Base-by-base conservation (phyloP, 2,329 filamentous ascomycete genomes). In the Colletotrichum noveboracense region DNA sequence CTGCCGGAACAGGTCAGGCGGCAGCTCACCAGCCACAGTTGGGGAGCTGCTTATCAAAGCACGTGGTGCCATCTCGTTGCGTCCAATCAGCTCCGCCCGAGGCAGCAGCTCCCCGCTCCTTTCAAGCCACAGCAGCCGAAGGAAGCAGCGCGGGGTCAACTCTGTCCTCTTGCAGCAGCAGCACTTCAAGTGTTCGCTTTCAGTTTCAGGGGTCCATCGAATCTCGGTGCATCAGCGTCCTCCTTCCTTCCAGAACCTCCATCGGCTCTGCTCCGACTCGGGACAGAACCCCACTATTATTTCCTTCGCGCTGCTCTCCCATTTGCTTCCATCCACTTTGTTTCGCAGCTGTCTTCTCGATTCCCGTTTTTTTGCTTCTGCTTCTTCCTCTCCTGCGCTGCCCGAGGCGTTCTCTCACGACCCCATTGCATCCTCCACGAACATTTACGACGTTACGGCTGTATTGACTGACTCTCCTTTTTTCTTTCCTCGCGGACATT, bases 381-480 rank as follows among this genome's bases (percentile, higher is more conserved):
- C 62, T 48, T 70, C 43, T 70, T 52, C 16, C 28, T 58, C 65
- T 24, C 62, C 70, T 71, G 68, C 70, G 52, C 55, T 55, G 34
- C 34, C 18, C 52, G 48, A 66, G 61, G 62, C 64, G 55, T 26
- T 71, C 30, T 73, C 24, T 58, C 56, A 56, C 64, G 64, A 65
- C 21, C 58, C 28, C 69, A 75, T 75, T 34, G 38, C 58, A 30
- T 52, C 56, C 43, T 72, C 64, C 43, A 76, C 74, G 74, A 76
- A 67, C 18, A 74, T 75, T 76, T 48, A 76, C 66, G 74, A 76
- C 71, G 74, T 74, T 70, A 76, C 74, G 74, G 66, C 74, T 76
- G 74, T 66, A 70, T 70, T 66, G 66, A 74, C 66, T 66, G 56
- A 64, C 71, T 66, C 71, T 74, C 73, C 43, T 34, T 75, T 75